Evolutionary conservation across 23 red algal species (phyloP), one percentile per base, ranked within the genome.

Genomic region (Agarophyton chilense): DNA sequence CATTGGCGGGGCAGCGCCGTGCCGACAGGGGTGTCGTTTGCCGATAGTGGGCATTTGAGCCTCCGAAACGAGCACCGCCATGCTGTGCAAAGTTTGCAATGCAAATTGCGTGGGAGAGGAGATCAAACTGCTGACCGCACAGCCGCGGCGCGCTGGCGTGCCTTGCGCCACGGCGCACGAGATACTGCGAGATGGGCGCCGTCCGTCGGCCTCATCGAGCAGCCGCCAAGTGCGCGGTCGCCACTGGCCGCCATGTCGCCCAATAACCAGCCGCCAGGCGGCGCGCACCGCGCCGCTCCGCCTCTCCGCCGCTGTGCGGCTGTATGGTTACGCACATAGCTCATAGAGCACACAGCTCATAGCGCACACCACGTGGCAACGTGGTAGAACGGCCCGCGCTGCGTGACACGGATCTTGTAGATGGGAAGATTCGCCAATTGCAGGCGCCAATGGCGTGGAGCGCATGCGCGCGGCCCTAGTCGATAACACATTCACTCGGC

Each of bases 391-490:
- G 7, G 19, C 4, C 19, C n/a, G n/a, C 19, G n/a, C 56, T n/a
- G 56, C 56, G 56, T 61, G 56, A 61, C 56, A 17, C 56, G 56
- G 56, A 61, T 72, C 26, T 32, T 67, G 62, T 25, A 72, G 65
- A 72, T 72, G 34, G 65, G 7, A 72, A 43, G 65, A 72, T 72
- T 72, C 65, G 35, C 65, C 16, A 4, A 7, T 61, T 7, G n/a
- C 8, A 8, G 9, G 56, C 28, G 44, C 44, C 44, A 47, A 47
- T 47, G 44, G 44, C 44, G 44, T 6, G 44, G 44, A 6, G 56
- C 56, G 7, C 8, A 12, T 12, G 7, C 44, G 44, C 12, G 44
- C 44, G 44, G 12, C 44, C n/a, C n/a, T n/a, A n/a, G n/a, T n/a
- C n/a, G n/a, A n/a, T n/a, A n/a, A n/a, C n/a, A n/a, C n/a, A n/a